A percentile compares a stretch with the other conserved stretches of the same genome.
Evolutionary conservation across 306 rosid genomes (phyloP).

Genomic region (Lathyrus aphaca): DNA sequence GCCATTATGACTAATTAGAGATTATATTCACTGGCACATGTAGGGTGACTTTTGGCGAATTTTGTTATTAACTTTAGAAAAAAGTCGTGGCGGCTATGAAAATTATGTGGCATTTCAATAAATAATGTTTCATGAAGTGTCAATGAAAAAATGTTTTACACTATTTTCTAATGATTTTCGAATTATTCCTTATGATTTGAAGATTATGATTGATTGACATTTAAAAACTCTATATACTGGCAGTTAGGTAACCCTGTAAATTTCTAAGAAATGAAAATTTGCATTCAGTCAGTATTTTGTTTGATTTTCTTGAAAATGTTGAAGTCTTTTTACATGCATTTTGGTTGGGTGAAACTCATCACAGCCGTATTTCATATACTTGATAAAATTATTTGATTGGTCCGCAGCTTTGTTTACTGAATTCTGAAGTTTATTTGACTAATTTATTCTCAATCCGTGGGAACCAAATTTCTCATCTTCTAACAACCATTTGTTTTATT

Average conservation of each 20-base stretch:
- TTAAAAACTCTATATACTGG: no score
- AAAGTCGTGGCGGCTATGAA: background rate
- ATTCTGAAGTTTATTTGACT: slow-evolving; percentile 12
- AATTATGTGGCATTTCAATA: background rate
- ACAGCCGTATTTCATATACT: slow-evolving; percentile 12
- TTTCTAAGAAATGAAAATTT: background rate
- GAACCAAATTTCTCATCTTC: slow-evolving; percentile 30
- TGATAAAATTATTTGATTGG: background rate
- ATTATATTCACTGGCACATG: no score
- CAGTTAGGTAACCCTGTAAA: background rate
- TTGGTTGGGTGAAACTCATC: slow-evolving; percentile 17
- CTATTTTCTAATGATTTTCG: no score
- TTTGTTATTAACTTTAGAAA: no score
- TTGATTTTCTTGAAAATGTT: slow-evolving; percentile 20
- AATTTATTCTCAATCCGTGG: slow-evolving; percentile 14
- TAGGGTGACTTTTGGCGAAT: no score
- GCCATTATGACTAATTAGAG: background rate
- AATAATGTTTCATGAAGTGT: background rate
- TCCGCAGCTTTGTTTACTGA: background rate
- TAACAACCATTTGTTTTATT: background rate
- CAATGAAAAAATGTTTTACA: no score
- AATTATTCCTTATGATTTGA: no score
- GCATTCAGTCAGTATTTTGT: slow-evolving; percentile 18
- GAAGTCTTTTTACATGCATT: slow-evolving; percentile 26
- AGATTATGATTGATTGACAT: no score